A percentile compares a stretch with the other conserved stretches of the same genome.
phyloP scores from a whole-genome alignment of 306 rosid species.

The Cyclanthera cordifolia region DNA sequence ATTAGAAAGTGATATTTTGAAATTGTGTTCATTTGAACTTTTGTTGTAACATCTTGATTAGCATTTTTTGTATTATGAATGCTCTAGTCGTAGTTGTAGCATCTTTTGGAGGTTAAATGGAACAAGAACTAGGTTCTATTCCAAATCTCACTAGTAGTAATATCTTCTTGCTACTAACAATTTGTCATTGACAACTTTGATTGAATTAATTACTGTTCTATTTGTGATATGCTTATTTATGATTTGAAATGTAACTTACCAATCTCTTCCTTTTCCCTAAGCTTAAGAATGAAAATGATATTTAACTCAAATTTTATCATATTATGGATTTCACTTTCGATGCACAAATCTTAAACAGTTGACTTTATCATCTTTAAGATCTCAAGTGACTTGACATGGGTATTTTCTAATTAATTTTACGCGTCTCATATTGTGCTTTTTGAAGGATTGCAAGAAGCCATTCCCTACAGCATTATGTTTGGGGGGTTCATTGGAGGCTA shows the following conservation, averaged over 20 bases:
- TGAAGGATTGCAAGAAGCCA: constrained; percentile 69
- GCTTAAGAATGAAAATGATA: background rate
- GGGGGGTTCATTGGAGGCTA: constrained; percentile 67
- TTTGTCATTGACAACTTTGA: background rate
- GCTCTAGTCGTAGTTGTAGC: background rate
- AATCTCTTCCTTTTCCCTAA: background rate
- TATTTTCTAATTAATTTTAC: constrained; percentile 1
- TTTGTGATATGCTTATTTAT: background rate
- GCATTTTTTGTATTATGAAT: background rate
- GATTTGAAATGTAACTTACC: background rate
- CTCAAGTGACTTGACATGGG: background rate
- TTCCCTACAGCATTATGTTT: constrained; percentile 79
- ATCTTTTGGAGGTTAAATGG: background rate
- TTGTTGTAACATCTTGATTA: background rate
- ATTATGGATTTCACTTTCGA: background rate
- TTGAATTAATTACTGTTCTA: background rate
- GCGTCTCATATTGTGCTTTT: background rate
- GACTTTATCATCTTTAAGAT: background rate
- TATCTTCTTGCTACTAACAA: background rate
- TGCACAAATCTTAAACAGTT: background rate
- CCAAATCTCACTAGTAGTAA: background rate
- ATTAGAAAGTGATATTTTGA: background rate
- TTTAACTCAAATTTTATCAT: background rate
- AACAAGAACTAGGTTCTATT: background rate
- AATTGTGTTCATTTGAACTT: background rate